Base-by-base conservation (phyloP, 306 rosid species). In the Prosopis cineraria region DNA sequence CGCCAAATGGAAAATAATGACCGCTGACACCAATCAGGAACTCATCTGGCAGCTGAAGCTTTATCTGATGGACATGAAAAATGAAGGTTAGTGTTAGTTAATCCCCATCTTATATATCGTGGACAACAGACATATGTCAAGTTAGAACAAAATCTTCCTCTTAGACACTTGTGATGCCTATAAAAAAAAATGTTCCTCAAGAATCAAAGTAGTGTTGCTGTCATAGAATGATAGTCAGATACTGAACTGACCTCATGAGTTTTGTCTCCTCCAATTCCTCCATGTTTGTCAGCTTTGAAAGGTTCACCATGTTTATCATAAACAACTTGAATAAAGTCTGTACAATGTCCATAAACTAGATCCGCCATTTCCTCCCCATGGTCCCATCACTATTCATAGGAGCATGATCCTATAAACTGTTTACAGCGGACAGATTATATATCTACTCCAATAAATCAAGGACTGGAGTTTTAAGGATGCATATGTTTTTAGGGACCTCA, bases 321-420 rank as follows among this genome's bases (percentile, higher is more conserved):
- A 43, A 88, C 89, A 55, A 84, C 83, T 4, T 59, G 74, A 29
- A 90, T 83, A 13, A 91, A 91, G 53, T 88, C 90, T 53, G 89
- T 87, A 78, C 89, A 86, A 65, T 11, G 87, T 53, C 59, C 91
- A 40, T 84, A 88, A 89, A 64, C 55, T 72, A 48, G n/a, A 80
- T 48, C 94, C 97, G 1, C 94, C 94, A 16, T 80, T 82, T 37
- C 94, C 94, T 70, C 91, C 92, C 94, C 94, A 88, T 70, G 97
- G 87, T 64, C 93, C 91, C 67, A 82, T 91, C 59, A 82, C 73
- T 41, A 59, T 75, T 40, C 20, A 30, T 22, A 22, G 13, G 30
- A 53, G 13, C 27, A 58, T 1, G 64, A 58, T 58, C 19, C 12
- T 53, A 3, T 53, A 6, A 11, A 25, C 17, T 29, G 33, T 58